These are phyloP conservation scores for Naganishia onofrii DNA, from an alignment of 768 basidiomycete species.

Conservation along the genomic window DNA sequence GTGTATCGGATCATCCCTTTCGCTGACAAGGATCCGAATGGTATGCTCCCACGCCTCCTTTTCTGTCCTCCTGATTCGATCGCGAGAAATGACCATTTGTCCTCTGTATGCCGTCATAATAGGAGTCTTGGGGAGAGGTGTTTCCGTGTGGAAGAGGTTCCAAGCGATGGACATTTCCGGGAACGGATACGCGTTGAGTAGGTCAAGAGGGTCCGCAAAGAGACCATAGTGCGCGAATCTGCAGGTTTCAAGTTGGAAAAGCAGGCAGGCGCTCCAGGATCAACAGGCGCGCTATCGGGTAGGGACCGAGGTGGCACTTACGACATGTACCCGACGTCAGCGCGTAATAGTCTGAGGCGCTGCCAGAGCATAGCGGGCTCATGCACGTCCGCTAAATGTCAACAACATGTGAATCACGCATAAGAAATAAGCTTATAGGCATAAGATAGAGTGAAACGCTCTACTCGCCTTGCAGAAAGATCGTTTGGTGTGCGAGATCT, in stretches of 20 bases:
- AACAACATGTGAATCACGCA: neutral
- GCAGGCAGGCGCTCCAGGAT: neutral
- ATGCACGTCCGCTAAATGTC: neutral
- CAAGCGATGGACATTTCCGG: slow-evolving; percentile 2
- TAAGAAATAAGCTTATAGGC: neutral
- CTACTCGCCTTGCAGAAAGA: slow-evolving; percentile 14
- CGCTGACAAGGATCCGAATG: slow-evolving; percentile 2
- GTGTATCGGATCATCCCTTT: neutral
- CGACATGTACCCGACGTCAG: slow-evolving; percentile 6
- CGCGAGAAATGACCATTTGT: slow-evolving; percentile 6
- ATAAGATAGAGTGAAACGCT: too few species aligned
- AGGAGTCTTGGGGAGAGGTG: neutral
- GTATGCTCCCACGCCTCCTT: neutral
- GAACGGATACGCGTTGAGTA: neutral
- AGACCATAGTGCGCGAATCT: neutral
- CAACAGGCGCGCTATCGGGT: neutral
- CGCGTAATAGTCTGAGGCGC: neutral
- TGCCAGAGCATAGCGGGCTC: neutral
- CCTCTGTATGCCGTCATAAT: slow-evolving; percentile 3
- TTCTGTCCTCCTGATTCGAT: neutral
- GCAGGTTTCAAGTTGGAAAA: neutral
- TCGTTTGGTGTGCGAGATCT: slow-evolving; percentile 1
- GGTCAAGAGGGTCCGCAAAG: neutral
- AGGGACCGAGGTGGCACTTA: neutral
- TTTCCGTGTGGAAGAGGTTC: slow-evolving; percentile 3